A percentile compares a stretch with the other conserved stretches of the same genome.
These are phyloP conservation scores for Thermomyces lanuginosus DNA, from an alignment of 2,329 filamentous ascomycete species.

Conservation along the genomic window DNA sequence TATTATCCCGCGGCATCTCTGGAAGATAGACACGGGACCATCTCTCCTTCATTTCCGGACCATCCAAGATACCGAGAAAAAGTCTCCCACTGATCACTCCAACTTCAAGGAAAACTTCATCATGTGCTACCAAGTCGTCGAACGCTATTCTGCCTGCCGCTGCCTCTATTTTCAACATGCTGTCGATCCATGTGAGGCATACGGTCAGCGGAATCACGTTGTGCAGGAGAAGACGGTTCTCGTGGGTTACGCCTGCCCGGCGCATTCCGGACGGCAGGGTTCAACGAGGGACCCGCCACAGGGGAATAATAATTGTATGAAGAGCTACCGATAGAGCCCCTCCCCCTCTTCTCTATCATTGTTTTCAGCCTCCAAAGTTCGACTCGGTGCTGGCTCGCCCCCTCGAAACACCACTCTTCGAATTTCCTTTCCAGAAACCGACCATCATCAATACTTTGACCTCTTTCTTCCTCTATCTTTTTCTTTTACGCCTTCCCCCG, in stretches of 20 bases:
- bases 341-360: too few species aligned
- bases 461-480: too few species aligned
- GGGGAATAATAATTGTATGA: constrained; percentile 10
- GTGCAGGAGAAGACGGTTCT: constrained; percentile 61
- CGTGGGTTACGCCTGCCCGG: constrained; percentile 63
- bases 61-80: background rate
- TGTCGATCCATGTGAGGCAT: constrained; percentile 63
- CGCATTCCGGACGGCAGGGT: constrained; percentile 32
- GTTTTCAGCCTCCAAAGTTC: too few species aligned
- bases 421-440: too few species aligned
- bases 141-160: constrained; percentile 71
- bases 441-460: too few species aligned
- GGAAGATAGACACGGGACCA: too few species aligned
- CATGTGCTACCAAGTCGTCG: constrained; percentile 80
- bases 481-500: too few species aligned
- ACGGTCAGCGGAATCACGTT: constrained; percentile 55
- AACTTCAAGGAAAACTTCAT: constrained; percentile 11
- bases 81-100: background rate
- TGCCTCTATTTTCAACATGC: constrained; percentile 81
- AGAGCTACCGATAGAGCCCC: constrained; percentile 10
- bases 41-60: background rate
- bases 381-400: too few species aligned
- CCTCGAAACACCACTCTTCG: too few species aligned
- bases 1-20: too few species aligned
- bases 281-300: constrained; percentile 3